Base-by-base conservation (phyloP, 1,284 basidiomycete species). In the Wallemia ichthyophaga region DNA sequence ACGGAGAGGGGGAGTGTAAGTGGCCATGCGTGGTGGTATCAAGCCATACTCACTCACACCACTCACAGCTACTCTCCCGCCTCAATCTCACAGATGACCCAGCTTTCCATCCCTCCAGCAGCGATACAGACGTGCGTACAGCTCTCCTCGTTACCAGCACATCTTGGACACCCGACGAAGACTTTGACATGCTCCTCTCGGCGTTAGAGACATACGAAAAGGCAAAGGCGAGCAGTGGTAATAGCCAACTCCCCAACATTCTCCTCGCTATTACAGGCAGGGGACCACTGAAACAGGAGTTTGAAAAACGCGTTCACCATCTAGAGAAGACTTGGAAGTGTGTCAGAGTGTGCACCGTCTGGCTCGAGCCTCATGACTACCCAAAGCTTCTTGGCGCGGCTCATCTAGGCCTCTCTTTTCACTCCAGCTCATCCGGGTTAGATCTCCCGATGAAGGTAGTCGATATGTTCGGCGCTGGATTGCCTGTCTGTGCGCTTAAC, bases 361-460 rank as follows among this genome's bases (percentile, higher is more conserved):
- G 91, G 84, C 73, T 95, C 24, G 83, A 86, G 62, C 80, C 83
- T 23, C 78, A 80, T 64, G 83, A 89, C 66, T 99, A 98, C 70
- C 85, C 87, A 0, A 69, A 78, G 1, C 70, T 96, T 15, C 73
- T 89, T 9, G 91, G 92, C 26, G 83, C 84, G 2, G 87, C 89
- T 1, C 89, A 98, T 69, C 65, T 99, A 21, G 94, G 94, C 0
- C 77, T 98, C 57, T 87, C 81, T 60, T 72, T 99, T 60, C 94
- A 99, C 69, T 78, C 81, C 19, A 88, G 85, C 67, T 89, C 85
- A 0, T 92, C 86, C 0, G 84, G 79, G 0, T 71, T 92, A 56
- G 94, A 99, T 69, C 73, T 99, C 59, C 94, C 94, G 1, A 99
- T 99, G 94, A 99, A 99, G 70, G 82, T 99, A 9, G 91, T 99